phyloP scores from a whole-genome alignment of 257 asterid species.

The Striga asiatica region DNA sequence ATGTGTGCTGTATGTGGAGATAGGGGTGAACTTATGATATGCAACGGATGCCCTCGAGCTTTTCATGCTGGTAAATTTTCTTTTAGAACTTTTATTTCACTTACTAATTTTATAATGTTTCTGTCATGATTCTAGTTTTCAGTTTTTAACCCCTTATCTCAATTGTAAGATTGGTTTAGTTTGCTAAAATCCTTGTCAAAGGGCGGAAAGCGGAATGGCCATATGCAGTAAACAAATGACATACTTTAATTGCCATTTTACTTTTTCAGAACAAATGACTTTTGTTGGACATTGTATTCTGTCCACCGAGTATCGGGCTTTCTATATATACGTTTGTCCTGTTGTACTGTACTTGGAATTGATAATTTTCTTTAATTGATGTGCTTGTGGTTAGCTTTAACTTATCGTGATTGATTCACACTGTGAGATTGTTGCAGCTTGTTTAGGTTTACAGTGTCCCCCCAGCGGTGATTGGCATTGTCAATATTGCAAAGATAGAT shows the following conservation, averaged over 20 bases:
- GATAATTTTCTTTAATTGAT: not conserved
- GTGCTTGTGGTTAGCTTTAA: conserved; percentile 2
- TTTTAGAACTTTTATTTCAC: not conserved
- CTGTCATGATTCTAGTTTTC: not conserved
- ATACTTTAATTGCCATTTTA: not conserved
- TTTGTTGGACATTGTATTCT: no score
- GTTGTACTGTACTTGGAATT: not conserved
- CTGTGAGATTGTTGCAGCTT: conserved; percentile 53
- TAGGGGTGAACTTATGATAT: conserved; percentile 65
- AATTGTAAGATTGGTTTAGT: not conserved
- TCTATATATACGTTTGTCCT: no score
- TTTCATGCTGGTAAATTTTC: conserved; percentile 74
- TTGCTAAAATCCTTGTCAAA: no score
- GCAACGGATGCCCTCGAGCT: conserved; percentile 95
- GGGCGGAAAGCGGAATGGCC: no score
- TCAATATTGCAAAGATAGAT: conserved; percentile 65
- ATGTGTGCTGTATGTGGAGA: conserved; percentile 95
- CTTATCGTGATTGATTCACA: conserved; percentile 10
- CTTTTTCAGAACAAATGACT: not conserved
- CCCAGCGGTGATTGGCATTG: conserved; percentile 68
- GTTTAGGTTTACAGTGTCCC: conserved; percentile 54
- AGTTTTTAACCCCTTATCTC: no score
- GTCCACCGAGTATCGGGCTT: no score
- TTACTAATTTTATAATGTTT: not conserved
- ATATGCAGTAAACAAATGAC: no score